These are phyloP conservation scores for Pyrenopolyporus hunteri DNA, from an alignment of 495 filamentous ascomycete genomes.

Conservation along the genomic window DNA sequence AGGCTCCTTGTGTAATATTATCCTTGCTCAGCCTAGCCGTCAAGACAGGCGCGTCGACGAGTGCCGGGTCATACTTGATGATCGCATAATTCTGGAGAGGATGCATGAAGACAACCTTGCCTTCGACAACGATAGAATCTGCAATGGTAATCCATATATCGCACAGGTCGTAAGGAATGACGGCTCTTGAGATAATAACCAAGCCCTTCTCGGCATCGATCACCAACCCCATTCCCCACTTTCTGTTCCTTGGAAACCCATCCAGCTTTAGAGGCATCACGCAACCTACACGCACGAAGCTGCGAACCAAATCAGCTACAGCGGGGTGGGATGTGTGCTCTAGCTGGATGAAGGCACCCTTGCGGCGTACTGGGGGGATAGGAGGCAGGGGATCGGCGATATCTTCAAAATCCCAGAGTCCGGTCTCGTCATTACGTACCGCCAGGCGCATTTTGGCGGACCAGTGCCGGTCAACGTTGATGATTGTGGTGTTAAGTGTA, in stretches of 20 bases:
- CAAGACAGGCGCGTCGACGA: slow-evolving; percentile 91
- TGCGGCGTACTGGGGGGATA: slow-evolving; percentile 69
- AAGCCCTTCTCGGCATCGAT: slow-evolving; percentile 95
- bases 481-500: slow-evolving; percentile 88
- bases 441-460: slow-evolving; percentile 90
- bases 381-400: slow-evolving; percentile 80
- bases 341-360: slow-evolving; percentile 87
- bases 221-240: slow-evolving; percentile 94
- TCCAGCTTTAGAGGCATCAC: slow-evolving; percentile 95
- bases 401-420: slow-evolving; percentile 93
- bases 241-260: slow-evolving; percentile 88
- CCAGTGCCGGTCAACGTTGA: slow-evolving; percentile 96
- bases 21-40: slow-evolving; percentile 82
- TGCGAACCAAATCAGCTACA: slow-evolving; percentile 87
- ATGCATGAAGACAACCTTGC: slow-evolving; percentile 95
- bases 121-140: slow-evolving; percentile 91
- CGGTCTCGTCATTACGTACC: slow-evolving; percentile 86
- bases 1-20: slow-evolving; percentile 83
- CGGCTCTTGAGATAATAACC: slow-evolving; percentile 89
- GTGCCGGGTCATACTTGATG: slow-evolving; percentile 89
- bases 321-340: slow-evolving; percentile 89
- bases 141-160: slow-evolving; percentile 95
- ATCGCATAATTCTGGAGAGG: slow-evolving; percentile 98
- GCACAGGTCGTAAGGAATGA: slow-evolving; percentile 94
- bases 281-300: slow-evolving; percentile 91